Evolutionary conservation across 1,284 basidiomycete species (phyloP).

Genomic region (Irpex rosettiformis): DNA sequence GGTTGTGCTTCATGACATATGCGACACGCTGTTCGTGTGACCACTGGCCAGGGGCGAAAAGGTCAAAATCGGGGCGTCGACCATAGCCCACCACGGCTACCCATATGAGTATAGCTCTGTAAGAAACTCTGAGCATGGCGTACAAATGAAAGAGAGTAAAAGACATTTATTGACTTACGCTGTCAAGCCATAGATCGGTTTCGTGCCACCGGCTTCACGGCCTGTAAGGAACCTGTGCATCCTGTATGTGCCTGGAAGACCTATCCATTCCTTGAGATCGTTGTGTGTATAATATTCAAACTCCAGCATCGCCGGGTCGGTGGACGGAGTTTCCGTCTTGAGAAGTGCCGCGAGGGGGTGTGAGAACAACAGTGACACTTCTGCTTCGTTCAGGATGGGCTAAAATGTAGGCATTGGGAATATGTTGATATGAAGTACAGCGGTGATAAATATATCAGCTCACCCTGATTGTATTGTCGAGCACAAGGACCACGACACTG

Average conservation of each 20-base stretch:
- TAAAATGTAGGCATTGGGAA: conserved; percentile 28
- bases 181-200: conserved; percentile 81
- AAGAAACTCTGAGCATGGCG: background rate
- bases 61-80: conserved; percentile 59
- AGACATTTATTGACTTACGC: conserved; percentile 44
- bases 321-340: conserved; percentile 57
- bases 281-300: conserved; percentile 50
- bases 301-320: conserved; percentile 39
- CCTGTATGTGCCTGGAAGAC: conserved; percentile 38
- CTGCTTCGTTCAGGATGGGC: conserved; percentile 76
- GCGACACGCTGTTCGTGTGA: conserved; percentile 55
- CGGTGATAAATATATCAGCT: conserved; percentile 20
- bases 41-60: conserved; percentile 53
- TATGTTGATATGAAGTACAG: background rate
- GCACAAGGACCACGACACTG: conserved; percentile 79
- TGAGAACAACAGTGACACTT: conserved; percentile 79
- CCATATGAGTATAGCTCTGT: conserved; percentile 68
- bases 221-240: conserved; percentile 81
- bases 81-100: conserved; percentile 67
- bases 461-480: conserved; percentile 67
- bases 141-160: background rate
- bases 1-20: conserved; percentile 46
- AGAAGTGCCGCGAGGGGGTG: conserved; percentile 77
- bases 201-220: conserved; percentile 69
- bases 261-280: conserved; percentile 34